phyloP scores from a whole-genome alignment of 1,284 basidiomycete genomes.

The Rhodotorula sp. region DNA sequence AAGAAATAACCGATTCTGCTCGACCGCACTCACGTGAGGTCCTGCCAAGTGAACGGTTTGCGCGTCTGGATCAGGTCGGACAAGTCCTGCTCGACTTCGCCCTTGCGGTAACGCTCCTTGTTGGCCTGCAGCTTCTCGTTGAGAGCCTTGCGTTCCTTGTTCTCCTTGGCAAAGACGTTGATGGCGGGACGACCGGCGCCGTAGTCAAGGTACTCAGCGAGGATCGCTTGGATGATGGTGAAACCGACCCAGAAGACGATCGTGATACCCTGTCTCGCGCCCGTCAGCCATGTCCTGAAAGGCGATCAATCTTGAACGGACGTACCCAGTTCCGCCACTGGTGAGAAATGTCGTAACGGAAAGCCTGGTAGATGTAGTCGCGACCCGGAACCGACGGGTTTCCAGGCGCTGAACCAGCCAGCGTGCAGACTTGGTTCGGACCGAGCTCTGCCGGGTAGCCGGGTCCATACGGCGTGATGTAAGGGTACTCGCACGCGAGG shows the following conservation, averaged over 20 bases:
- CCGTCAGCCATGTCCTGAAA: background rate
- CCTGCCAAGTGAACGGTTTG: conserved; percentile 51
- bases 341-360: conserved; percentile 61
- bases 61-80: conserved; percentile 35
- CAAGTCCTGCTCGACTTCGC: conserved; percentile 42
- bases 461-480: conserved; percentile 61
- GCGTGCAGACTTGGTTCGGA: conserved; percentile 45
- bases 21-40: conserved; percentile 29
- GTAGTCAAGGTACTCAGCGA: conserved; percentile 39
- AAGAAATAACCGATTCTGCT: background rate
- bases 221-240: conserved; percentile 44
- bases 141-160: conserved; percentile 44
- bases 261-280: conserved; percentile 50
- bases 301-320: background rate
- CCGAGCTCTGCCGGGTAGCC: conserved; percentile 49
- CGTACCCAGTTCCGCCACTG: conserved; percentile 64
- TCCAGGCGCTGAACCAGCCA: conserved; percentile 47
- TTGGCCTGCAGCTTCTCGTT: conserved; percentile 40
- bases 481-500: conserved; percentile 66
- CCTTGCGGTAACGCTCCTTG: conserved; percentile 39
- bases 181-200: conserved; percentile 43
- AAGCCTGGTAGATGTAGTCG: conserved; percentile 58
- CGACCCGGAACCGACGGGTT: conserved; percentile 52
- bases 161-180: conserved; percentile 47
- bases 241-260: conserved; percentile 47